phyloP scores from a whole-genome alignment of 2,329 filamentous ascomycete species.

The Pseudogymnoascus sp. region DNA sequence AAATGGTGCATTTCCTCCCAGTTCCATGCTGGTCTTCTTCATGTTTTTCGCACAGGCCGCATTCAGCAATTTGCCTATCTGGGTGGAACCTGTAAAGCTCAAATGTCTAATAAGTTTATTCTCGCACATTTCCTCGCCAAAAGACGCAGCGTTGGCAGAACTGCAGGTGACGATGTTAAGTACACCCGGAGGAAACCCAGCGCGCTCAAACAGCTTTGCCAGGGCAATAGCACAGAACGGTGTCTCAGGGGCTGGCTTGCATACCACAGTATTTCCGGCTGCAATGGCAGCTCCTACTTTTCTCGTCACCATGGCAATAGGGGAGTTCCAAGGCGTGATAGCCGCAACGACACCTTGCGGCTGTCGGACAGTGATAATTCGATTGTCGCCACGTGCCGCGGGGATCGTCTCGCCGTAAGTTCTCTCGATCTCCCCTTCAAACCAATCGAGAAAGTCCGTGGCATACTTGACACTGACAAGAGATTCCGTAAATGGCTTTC shows the following conservation, averaged over 20 bases:
- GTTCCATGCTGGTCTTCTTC: constrained; percentile 57
- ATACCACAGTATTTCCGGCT: constrained; percentile 66
- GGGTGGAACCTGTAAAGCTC: constrained; percentile 53
- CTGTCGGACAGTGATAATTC: constrained; percentile 67
- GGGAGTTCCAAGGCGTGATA: constrained; percentile 70
- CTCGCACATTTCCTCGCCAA: constrained; percentile 44
- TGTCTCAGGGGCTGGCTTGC: constrained; percentile 64
- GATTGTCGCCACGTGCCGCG: constrained; percentile 48
- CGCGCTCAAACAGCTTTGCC: constrained; percentile 44
- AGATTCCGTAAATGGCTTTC: constrained; percentile 44
- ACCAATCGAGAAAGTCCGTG: constrained; percentile 47
- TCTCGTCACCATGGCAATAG: constrained; percentile 58
- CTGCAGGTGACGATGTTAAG: constrained; percentile 48
- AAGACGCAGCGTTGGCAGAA: constrained; percentile 39
- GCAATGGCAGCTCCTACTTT: constrained; percentile 63
- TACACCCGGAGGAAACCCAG: constrained; percentile 51
- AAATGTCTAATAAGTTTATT: constrained; percentile 25
- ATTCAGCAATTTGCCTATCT: constrained; percentile 55
- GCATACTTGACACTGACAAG: constrained; percentile 48
- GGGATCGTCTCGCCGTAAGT: constrained; percentile 48
- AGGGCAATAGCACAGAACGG: constrained; percentile 49
- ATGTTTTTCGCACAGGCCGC: constrained; percentile 50
- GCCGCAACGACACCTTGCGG: constrained; percentile 58
- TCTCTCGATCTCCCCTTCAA: constrained; percentile 52
- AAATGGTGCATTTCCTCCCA: constrained; percentile 59